These are phyloP conservation scores for Eimeria sp. DNA, from an alignment of 169 alveolate species.

Conservation along the genomic window DNA sequence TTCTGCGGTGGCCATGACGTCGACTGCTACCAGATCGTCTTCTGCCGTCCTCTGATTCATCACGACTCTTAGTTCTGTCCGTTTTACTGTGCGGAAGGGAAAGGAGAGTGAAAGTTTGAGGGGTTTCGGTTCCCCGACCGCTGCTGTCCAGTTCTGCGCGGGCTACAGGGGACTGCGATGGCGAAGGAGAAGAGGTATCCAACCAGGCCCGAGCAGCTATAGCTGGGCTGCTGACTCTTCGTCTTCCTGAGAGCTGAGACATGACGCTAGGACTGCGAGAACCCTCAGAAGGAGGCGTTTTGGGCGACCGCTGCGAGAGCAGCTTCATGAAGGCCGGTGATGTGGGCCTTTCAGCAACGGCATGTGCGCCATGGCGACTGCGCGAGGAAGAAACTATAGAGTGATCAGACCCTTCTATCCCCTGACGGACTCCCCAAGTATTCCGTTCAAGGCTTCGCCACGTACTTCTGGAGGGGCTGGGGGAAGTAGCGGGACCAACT, in stretches of 20 bases:
- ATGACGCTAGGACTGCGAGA: constrained; percentile 50
- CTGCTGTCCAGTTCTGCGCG: neutral
- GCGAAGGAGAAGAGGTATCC: neutral
- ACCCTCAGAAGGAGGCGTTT: constrained; percentile 45
- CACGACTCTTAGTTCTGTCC: neutral
- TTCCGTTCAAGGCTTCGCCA: neutral
- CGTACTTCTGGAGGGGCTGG: neutral
- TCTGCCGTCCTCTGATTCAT: neutral
- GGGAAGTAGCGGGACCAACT: neutral
- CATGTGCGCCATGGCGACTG: neutral
- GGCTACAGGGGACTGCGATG: neutral
- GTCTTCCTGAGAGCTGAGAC: constrained; percentile 42
- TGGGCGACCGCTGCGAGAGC: constrained; percentile 58
- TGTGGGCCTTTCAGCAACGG: constrained; percentile 27
- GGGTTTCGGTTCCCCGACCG: neutral
- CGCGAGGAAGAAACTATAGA: neutral
- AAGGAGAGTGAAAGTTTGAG: neutral
- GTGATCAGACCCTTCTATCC: neutral
- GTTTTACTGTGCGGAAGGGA: constrained; percentile 4
- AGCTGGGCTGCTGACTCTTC: constrained; percentile 56
- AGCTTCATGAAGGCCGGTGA: constrained; percentile 65
- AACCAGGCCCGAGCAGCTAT: constrained; percentile 66
- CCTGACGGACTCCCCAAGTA: neutral
- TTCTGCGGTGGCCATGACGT: constrained; percentile 5
- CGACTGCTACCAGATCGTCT: constrained; percentile 33